Evolutionary conservation across 495 filamentous ascomycete species (phyloP).

Genomic region (Neurospora sublineolata): DNA sequence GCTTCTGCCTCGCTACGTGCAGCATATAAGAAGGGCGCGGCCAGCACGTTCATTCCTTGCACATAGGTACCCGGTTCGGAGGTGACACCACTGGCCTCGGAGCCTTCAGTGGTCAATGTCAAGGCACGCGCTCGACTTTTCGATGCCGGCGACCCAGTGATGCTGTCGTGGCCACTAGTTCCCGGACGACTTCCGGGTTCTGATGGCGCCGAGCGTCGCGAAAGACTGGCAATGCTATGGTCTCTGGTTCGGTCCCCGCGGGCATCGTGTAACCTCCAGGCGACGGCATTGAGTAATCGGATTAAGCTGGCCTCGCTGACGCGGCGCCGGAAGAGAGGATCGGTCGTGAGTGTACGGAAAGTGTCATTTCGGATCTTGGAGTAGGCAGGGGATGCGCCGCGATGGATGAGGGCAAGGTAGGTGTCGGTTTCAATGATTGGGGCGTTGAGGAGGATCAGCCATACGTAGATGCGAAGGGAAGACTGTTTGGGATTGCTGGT

Average conservation of each 20-base stretch:
- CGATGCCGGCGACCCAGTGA: conserved; percentile 30
- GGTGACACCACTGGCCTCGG: conserved; percentile 34
- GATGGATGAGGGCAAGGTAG: conserved; percentile 83
- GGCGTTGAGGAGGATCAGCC: conserved; percentile 82
- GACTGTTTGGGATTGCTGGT: conserved; percentile 46
- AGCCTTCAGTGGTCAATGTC: conserved; percentile 48
- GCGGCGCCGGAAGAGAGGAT: conserved; percentile 87
- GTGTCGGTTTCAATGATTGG: conserved; percentile 71
- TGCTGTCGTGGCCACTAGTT: conserved; percentile 20
- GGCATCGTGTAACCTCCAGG: conserved; percentile 83
- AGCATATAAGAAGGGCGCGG: conserved; percentile 90
- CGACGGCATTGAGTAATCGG: conserved; percentile 88
- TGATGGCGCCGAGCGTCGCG: conserved; percentile 24
- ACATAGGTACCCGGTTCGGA: conserved; percentile 73
- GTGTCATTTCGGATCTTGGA: conserved; percentile 97
- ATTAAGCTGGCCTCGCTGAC: conserved; percentile 94
- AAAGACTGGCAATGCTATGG: conserved; percentile 17
- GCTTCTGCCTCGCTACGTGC: conserved; percentile 91
- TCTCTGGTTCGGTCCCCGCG: conserved; percentile 32
- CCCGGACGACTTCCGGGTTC: conserved; percentile 17
- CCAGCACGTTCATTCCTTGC: conserved; percentile 99
- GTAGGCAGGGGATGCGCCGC: conserved; percentile 86
- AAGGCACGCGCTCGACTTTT: conserved; percentile 41
- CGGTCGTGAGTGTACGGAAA: conserved; percentile 88
- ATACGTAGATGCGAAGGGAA: conserved; percentile 86